Percentiles rank a stretch among this genome's conserved stretches.
Conservation (phyloP, 441 rosid species). For the Macaranga tanarius region DNA sequence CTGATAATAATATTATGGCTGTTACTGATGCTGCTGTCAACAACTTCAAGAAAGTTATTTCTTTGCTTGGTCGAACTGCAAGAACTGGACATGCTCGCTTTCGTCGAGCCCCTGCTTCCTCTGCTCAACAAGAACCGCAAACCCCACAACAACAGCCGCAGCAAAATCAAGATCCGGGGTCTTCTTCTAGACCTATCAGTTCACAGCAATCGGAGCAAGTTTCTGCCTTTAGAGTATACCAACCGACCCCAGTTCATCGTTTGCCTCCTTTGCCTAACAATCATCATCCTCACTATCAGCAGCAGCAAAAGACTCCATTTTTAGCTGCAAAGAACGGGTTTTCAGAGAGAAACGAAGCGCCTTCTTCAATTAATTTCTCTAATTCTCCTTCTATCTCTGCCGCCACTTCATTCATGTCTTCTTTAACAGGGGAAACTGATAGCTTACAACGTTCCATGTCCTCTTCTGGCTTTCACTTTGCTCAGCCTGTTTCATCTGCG, state of each 20-base stretch:
- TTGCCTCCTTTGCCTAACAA: constrained; percentile 71
- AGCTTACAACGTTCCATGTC: constrained; percentile 32
- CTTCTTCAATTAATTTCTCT: constrained; percentile 52
- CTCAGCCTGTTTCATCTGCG: constrained; percentile 40
- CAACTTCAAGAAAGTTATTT: constrained; percentile 73
- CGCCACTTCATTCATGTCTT: constrained; percentile 62
- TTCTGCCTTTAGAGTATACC: constrained; percentile 67
- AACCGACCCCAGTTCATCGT: constrained; percentile 60
- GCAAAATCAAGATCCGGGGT: constrained; percentile 20
- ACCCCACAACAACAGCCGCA: constrained; percentile 46
- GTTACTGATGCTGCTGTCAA: constrained; percentile 70
- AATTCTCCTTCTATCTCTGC: constrained; percentile 55
- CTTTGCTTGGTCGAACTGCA: constrained; percentile 53
- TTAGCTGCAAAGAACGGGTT: constrained; percentile 27
- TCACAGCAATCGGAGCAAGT: constrained; percentile 38
- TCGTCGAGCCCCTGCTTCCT: constrained; percentile 59
- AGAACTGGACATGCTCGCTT: constrained; percentile 87
- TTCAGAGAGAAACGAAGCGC: constrained; percentile 40
- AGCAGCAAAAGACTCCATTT: constrained; percentile 24
- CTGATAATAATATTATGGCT: constrained; percentile 43
- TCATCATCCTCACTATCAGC: constrained; percentile 27
- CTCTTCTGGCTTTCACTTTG: constrained; percentile 51
- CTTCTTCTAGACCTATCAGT: constrained; percentile 22
- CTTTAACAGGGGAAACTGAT: constrained; percentile 50
- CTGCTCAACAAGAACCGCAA: constrained; percentile 54